Percentiles rank a stretch among this genome's conserved stretches.
Evolutionary conservation across 495 filamentous ascomycete genomes (phyloP).

Genomic region (Daldinia grandis): DNA sequence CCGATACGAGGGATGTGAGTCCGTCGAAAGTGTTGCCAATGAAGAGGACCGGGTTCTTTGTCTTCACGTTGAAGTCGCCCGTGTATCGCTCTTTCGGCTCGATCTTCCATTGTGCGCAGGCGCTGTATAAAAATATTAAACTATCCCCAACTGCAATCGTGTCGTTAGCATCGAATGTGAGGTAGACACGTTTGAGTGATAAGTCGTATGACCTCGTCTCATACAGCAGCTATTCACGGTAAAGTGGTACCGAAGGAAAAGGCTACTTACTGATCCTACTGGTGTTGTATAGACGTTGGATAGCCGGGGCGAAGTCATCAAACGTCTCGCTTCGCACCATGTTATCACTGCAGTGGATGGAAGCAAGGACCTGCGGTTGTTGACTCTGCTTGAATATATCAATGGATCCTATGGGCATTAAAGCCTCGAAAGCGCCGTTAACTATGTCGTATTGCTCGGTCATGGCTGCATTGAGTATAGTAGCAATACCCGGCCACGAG

Average conservation of each 20-base stretch:
- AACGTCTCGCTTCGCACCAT: conserved; percentile 32
- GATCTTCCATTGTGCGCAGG: conserved; percentile 56
- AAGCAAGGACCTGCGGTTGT: conserved; percentile 7
- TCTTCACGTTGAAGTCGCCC: conserved; percentile 53
- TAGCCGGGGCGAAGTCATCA: conserved; percentile 39
- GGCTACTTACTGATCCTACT: conserved; percentile 28
- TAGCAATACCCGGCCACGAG: conserved; percentile 39
- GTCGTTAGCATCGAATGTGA: conserved; percentile 10
- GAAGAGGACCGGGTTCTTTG: conserved; percentile 55
- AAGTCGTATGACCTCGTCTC: neutral
- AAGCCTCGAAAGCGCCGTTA: neutral
- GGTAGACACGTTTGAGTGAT: neutral
- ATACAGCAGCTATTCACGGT: neutral
- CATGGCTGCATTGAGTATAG: conserved; percentile 35
- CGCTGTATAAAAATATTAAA: conserved; percentile 24
- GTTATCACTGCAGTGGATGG: conserved; percentile 44
- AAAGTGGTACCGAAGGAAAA: neutral
- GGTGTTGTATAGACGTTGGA: conserved; percentile 10
- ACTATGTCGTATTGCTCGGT: conserved; percentile 22
- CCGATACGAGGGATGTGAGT: conserved; percentile 55
- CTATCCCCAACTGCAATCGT: conserved; percentile 34
- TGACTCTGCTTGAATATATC: conserved; percentile 1
- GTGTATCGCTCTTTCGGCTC: conserved; percentile 54
- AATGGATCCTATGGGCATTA: neutral
- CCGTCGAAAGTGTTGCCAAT: conserved; percentile 55